These are phyloP conservation scores for Blastomyces gilchristii DNA, from an alignment of 2,329 filamentous ascomycete species.

Conservation along the genomic window DNA sequence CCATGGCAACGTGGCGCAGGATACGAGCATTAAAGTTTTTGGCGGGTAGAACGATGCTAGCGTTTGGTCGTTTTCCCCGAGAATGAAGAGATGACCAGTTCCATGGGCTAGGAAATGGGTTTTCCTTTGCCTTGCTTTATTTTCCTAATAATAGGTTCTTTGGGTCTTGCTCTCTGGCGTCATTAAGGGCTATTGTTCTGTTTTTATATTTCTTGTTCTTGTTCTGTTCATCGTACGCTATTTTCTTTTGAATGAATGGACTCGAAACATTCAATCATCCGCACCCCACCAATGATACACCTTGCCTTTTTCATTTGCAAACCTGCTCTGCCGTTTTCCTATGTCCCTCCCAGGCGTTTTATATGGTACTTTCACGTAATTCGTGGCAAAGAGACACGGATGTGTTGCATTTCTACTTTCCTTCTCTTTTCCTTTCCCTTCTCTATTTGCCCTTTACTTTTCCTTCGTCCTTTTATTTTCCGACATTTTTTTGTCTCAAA, in stretches of 20 bases:
- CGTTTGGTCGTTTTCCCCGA: conserved; percentile 17
- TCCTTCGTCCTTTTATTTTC: too few relatives aligned
- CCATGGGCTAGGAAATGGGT: conserved; percentile 15
- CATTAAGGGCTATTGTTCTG: not conserved
- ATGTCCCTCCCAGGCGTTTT: not conserved
- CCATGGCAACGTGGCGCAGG: conserved; percentile 57
- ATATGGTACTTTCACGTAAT: not conserved
- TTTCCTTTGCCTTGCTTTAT: conserved; percentile 15
- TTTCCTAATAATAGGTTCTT: conserved; percentile 5
- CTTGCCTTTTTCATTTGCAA: too few relatives aligned
- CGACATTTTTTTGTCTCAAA: too few relatives aligned
- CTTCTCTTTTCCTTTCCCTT: too few relatives aligned
- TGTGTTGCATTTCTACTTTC: not conserved
- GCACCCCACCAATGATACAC: not conserved
- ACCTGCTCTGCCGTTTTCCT: not conserved
- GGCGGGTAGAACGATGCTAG: too few relatives aligned
- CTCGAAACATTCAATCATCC: not conserved
- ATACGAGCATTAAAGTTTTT: conserved; percentile 44
- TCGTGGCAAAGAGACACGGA: not conserved
- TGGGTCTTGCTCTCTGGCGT: conserved; percentile 2
- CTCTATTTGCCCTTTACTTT: too few relatives aligned
- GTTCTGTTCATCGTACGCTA: not conserved
- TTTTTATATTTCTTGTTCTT: not conserved
- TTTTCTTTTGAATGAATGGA: not conserved
- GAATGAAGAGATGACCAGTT: conserved; percentile 31